Conservation (phyloP, 805 yeast genomes). For the Starmerella apis region DNA sequence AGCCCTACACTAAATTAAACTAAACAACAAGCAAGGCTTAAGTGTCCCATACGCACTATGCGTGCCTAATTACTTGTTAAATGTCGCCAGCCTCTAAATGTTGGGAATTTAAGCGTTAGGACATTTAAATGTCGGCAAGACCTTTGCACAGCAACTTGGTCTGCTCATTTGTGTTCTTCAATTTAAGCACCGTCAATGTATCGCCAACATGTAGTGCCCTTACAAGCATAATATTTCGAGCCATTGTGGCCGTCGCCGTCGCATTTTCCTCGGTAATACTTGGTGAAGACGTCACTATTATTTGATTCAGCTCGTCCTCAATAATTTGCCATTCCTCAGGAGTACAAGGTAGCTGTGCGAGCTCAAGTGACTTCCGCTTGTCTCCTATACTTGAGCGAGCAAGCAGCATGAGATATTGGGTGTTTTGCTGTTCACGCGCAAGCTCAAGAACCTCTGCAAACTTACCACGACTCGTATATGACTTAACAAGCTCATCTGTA, state of each 20-base stretch:
- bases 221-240: conserved; percentile 16
- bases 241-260: conserved; percentile 6
- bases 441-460: conserved; percentile 18
- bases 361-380: conserved; percentile 9
- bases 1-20: no score
- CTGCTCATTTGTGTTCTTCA: conserved; percentile 5
- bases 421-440: conserved; percentile 9
- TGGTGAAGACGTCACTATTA: conserved; percentile 9
- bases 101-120: no score
- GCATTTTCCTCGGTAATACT: conserved; percentile 4
- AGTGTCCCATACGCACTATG: no score
- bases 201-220: conserved; percentile 23
- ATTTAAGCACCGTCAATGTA: conserved; percentile 9
- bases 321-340: conserved; percentile 20
- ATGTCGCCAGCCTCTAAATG: no score
- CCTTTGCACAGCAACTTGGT: conserved; percentile 6
- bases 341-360: conserved; percentile 22
- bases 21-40: no score
- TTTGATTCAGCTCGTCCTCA: conserved; percentile 8
- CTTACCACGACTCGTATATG: conserved; percentile 17
- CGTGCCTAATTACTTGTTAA: no score
- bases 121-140: background rate
- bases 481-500: conserved; percentile 11
- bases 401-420: conserved; percentile 10
- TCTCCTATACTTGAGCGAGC: conserved; percentile 10